phyloP scores from a whole-genome alignment of 2,329 filamentous ascomycete species.

The Epichloe hybrida region DNA sequence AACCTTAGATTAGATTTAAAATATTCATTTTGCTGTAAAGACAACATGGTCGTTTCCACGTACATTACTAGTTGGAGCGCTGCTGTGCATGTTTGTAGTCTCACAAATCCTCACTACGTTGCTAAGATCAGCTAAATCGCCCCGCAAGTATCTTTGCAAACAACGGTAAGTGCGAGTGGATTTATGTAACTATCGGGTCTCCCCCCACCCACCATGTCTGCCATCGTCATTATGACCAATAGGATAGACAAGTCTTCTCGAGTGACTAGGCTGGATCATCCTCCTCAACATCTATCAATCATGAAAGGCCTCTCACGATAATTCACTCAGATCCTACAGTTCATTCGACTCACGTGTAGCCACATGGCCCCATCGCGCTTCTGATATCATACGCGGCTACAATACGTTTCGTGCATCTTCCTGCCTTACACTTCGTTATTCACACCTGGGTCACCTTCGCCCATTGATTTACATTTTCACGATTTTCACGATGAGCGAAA shows the following conservation, averaged over 20 bases:
- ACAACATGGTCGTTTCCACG: neutral
- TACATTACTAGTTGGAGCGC: neutral
- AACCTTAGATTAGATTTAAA: neutral
- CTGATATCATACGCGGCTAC: neutral
- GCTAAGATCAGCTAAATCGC: neutral
- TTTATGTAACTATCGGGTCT: constrained; percentile 4
- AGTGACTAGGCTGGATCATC: neutral
- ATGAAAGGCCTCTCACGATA: neutral
- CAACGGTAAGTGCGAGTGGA: neutral
- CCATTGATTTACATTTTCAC: neutral
- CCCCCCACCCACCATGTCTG: neutral
- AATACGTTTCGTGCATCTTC: neutral
- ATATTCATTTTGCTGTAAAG: neutral
- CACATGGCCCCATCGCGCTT: neutral
- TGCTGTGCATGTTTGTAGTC: neutral
- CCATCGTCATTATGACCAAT: neutral
- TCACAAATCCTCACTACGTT: neutral
- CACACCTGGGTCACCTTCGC: neutral
- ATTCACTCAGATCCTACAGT: neutral
- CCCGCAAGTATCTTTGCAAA: neutral
- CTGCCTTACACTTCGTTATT: neutral
- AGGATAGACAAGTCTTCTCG: too few relatives aligned
- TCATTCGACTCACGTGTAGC: neutral
- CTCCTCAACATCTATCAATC: neutral
- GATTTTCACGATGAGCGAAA: constrained; percentile 3